phyloP scores from a whole-genome alignment of 31 red algal species.

The Bonnemaisonia californica region DNA sequence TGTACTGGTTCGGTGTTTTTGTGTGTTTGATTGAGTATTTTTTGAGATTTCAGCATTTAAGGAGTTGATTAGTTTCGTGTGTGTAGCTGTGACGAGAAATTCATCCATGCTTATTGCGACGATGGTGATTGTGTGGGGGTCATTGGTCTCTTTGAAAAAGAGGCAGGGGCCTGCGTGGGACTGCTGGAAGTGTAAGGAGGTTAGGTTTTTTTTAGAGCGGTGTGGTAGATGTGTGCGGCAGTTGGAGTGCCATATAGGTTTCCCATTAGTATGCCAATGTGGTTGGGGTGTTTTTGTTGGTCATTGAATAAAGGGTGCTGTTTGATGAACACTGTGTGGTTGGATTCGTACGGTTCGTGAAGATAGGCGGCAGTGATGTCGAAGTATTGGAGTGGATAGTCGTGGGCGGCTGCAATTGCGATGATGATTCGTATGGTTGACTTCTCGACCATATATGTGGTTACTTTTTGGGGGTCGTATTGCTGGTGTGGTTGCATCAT shows the following conservation, averaged over 20 bases:
- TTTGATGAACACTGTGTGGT: not conserved
- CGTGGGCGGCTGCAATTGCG: not conserved
- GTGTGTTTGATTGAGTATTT: constrained; percentile 24
- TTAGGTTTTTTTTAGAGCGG: not conserved
- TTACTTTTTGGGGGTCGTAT: constrained; percentile 9
- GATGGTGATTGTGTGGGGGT: not conserved
- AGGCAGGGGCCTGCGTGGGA: not conserved
- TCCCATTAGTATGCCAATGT: not conserved
- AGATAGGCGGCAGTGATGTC: constrained; percentile 32
- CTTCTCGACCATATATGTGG: constrained; percentile 19
- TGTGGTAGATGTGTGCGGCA: constrained; percentile 2
- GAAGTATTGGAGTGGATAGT: not conserved
- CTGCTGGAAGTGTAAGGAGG: not conserved
- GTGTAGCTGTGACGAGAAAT: constrained; percentile 5
- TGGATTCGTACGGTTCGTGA: constrained; percentile 8
- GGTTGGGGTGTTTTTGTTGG: not conserved
- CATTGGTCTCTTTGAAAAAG: not conserved
- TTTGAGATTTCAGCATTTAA: not conserved
- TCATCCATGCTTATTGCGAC: constrained; percentile 23
- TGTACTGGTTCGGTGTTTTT: not conserved
- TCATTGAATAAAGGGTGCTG: constrained; percentile 31
- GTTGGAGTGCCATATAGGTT: constrained; percentile 37
- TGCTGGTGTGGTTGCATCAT: constrained; percentile 38
- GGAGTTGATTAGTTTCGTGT: not conserved
- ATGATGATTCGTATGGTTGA: constrained; percentile 27